Percentiles rank a stretch among this genome's conserved stretches.
Conservation (phyloP, 345 rosid species). For the Moringa oleifera region DNA sequence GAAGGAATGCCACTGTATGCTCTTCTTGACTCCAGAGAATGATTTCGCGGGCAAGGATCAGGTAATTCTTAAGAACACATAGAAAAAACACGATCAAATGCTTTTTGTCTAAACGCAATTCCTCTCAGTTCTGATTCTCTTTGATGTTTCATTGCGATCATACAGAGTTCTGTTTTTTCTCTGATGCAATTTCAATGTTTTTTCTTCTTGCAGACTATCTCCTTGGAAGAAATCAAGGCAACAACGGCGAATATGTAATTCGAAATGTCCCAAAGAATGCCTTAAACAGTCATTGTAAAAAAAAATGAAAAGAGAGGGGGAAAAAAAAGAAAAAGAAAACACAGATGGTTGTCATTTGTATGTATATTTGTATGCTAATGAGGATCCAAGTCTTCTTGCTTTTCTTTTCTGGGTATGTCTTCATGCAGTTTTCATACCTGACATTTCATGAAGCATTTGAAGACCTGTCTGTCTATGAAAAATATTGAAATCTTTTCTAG, state of each 20-base stretch:
- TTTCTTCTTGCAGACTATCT: slow-evolving; percentile 49
- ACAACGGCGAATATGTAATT: slow-evolving; percentile 54
- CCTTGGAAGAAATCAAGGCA: slow-evolving; percentile 76
- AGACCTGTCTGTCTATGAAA: not conserved
- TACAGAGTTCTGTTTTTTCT: not conserved
- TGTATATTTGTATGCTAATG: slow-evolving; percentile 21
- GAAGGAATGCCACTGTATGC: slow-evolving; percentile 99
- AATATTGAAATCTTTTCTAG: too few relatives aligned
- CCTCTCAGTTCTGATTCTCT: not conserved
- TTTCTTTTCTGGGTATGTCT: not conserved
- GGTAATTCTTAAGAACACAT: slow-evolving; percentile 32
- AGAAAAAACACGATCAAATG: not conserved
- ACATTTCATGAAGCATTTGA: not conserved
- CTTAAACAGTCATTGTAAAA: slow-evolving; percentile 9
- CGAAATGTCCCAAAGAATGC: slow-evolving; percentile 6
- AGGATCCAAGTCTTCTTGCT: not conserved
- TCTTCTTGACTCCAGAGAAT: slow-evolving; percentile 91
- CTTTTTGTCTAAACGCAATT: not conserved
- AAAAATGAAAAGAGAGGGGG: slow-evolving; percentile 3
- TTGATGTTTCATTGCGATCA: too few relatives aligned
- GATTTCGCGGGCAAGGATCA: slow-evolving; percentile 95
- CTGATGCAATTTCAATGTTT: not conserved
- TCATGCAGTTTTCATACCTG: not conserved
- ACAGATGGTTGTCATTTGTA: slow-evolving; percentile 5
- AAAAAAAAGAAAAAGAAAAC: slow-evolving; percentile 1